These are phyloP conservation scores for Takashimella tepidaria DNA, from an alignment of 1,284 basidiomycete species.

Conservation along the genomic window DNA sequence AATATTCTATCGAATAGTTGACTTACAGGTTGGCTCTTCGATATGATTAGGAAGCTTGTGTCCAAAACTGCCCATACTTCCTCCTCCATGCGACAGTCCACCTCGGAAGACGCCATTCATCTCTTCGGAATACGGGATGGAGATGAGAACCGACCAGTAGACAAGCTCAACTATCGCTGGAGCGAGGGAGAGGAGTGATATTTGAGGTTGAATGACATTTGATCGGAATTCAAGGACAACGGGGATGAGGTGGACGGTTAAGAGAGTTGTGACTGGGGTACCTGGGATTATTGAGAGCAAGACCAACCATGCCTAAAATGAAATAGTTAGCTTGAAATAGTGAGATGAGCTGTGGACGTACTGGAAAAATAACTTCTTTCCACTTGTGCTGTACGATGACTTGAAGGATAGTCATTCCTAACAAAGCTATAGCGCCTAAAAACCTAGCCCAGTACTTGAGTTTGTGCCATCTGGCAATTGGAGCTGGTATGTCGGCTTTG, in stretches of 20 bases:
- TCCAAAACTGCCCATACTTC: constrained; percentile 25
- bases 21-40: constrained; percentile 41
- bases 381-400: constrained; percentile 14
- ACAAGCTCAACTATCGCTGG: constrained; percentile 33
- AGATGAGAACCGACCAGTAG: constrained; percentile 39
- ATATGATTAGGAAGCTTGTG: constrained; percentile 25
- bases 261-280: constrained; percentile 34
- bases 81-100: constrained; percentile 33
- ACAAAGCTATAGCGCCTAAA: constrained; percentile 26
- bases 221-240: constrained; percentile 40
- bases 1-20: neutral
- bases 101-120: constrained; percentile 38
- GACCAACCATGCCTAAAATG: constrained; percentile 13
- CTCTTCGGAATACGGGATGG: constrained; percentile 41
- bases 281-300: constrained; percentile 26
- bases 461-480: constrained; percentile 19
- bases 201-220: constrained; percentile 20
- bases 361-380: constrained; percentile 30
- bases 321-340: constrained; percentile 2
- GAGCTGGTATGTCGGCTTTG: constrained; percentile 8
- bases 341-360: constrained; percentile 17
- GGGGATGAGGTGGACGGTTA: constrained; percentile 38
- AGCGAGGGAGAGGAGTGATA: constrained; percentile 22
- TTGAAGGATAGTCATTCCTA: constrained; percentile 16
- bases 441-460: constrained; percentile 19